A percentile compares a stretch with the other conserved stretches of the same genome.
Conservation (phyloP, 306 rosid species). For the Abrus precatorius region DNA sequence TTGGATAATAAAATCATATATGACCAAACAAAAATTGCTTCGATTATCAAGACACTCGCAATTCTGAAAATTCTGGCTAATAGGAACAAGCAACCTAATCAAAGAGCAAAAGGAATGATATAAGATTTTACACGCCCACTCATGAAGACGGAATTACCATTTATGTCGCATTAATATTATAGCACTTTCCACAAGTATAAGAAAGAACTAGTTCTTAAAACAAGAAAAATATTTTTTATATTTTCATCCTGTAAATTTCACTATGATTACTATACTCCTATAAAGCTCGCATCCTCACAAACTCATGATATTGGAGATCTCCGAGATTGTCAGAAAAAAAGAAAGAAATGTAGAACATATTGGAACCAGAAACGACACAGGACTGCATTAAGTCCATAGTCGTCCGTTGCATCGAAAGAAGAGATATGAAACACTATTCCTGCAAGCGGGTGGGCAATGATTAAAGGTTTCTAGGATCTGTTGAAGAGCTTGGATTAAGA, state of each 20-base stretch:
- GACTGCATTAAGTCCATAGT: background rate
- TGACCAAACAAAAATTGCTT: background rate
- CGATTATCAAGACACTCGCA: background rate
- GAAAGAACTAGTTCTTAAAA: background rate
- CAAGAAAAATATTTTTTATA: background rate
- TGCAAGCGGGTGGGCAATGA: background rate
- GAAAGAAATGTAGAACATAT: conserved; percentile 10
- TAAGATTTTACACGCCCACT: background rate
- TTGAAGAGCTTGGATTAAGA: conserved; percentile 52
- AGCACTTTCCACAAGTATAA: conserved; percentile 21
- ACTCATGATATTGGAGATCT: conserved; percentile 1
- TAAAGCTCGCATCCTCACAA: conserved; percentile 22
- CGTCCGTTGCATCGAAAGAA: background rate
- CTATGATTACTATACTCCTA: conserved; percentile 34
- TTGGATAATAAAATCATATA: background rate
- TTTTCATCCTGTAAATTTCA: conserved; percentile 27
- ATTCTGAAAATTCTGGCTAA: conserved; percentile 2
- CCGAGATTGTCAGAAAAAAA: conserved; percentile 10
- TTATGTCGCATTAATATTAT: background rate
- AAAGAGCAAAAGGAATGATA: background rate
- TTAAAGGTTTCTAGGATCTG: conserved; percentile 43
- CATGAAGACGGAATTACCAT: conserved; percentile 18
- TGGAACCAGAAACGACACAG: conserved; percentile 18
- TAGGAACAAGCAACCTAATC: background rate
- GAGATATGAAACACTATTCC: conserved; percentile 14